A percentile compares a stretch with the other conserved stretches of the same genome.
Evolutionary conservation across 1,139 yeast genomes (phyloP).

Genomic region (Keqinozyma sinolaborantium): DNA sequence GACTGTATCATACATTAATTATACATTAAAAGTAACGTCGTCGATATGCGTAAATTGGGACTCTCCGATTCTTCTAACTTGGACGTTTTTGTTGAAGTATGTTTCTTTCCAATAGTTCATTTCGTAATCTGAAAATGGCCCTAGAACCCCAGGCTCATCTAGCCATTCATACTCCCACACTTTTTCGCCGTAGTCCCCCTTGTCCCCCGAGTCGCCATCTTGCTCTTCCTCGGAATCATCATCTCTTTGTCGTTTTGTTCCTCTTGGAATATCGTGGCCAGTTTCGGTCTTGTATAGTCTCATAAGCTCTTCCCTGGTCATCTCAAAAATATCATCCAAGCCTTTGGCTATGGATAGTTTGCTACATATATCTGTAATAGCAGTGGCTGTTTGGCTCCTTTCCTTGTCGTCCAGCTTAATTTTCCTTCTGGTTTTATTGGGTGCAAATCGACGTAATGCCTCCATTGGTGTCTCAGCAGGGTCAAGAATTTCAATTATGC

Average conservation of each 20-base stretch:
- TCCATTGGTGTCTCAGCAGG: conserved; percentile 68
- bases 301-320: conserved; percentile 57
- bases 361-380: conserved; percentile 52
- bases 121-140: conserved; percentile 55
- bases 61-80: conserved; percentile 36
- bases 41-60: conserved; percentile 23
- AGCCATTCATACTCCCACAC: conserved; percentile 69
- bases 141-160: conserved; percentile 45
- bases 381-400: conserved; percentile 25
- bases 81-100: conserved; percentile 52
- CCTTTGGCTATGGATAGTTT: conserved; percentile 37
- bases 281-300: conserved; percentile 48
- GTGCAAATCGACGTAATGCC: conserved; percentile 46
- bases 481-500: conserved; percentile 42
- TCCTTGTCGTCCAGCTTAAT: conserved; percentile 14
- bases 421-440: conserved; percentile 17
- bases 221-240: conserved; percentile 8
- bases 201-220: conserved; percentile 10
- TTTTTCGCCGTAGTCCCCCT: conserved; percentile 25
- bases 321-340: conserved; percentile 46
- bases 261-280: conserved; percentile 35
- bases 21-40: conserved; percentile 17
- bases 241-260: conserved; percentile 15
- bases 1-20: conserved; percentile 7
- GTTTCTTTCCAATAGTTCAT: conserved; percentile 58